phyloP scores from a whole-genome alignment of 2,329 filamentous ascomycete genomes.

The Ceratocystiopsis sp. region DNA sequence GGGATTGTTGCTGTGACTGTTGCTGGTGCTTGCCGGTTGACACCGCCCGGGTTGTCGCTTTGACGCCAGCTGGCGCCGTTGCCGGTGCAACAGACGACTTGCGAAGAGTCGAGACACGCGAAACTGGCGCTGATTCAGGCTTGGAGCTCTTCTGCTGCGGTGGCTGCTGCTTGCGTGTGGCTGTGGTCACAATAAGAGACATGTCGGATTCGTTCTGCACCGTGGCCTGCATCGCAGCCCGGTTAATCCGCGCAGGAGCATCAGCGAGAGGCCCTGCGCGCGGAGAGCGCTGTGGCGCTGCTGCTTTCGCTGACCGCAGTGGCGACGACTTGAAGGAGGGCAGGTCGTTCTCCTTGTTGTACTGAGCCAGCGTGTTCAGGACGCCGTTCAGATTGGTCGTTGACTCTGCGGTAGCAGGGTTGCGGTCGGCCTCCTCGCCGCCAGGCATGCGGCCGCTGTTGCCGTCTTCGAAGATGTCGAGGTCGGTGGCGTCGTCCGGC shows the following conservation, averaged over 20 bases:
- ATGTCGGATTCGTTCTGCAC: constrained; percentile 11
- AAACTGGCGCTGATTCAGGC: not conserved
- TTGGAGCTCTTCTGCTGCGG: not conserved
- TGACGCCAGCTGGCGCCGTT: not conserved
- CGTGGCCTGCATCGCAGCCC: constrained; percentile 6
- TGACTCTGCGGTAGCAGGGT: constrained; percentile 1
- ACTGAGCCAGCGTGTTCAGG: constrained; percentile 2
- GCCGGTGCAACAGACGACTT: not conserved
- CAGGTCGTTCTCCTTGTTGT: constrained; percentile 8
- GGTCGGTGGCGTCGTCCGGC: constrained; percentile 5
- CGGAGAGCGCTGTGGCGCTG: no score
- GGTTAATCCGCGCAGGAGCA: constrained; percentile 1
- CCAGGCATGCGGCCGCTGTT: not conserved
- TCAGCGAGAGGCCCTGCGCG: not conserved
- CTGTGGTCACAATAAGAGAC: constrained; percentile 6
- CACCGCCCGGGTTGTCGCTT: no score
- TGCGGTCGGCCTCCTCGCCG: no score
- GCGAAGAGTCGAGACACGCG: constrained; percentile 2
- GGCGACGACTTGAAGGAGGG: not conserved
- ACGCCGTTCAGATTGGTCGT: constrained; percentile 8
- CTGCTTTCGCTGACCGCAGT: no score
- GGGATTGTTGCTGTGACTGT: no score
- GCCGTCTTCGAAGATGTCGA: constrained; percentile 1
- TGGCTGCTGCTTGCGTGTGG: not conserved
- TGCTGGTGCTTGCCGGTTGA: no score